Base-by-base conservation (phyloP, 768 basidiomycete species). In the Mycena epipterygia region DNA sequence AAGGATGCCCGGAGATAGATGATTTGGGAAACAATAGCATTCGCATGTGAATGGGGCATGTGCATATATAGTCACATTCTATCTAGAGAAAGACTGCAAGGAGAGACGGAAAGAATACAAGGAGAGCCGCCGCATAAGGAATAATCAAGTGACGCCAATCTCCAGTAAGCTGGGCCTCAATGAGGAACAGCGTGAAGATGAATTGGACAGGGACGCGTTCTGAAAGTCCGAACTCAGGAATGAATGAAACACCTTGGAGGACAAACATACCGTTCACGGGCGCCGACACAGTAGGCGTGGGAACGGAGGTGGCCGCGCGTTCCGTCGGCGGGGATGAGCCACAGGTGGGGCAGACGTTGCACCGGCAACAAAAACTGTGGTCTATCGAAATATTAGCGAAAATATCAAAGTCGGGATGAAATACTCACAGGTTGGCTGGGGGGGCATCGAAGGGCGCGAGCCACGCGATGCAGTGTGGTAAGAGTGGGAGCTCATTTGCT, bases 71-170 rank as follows among this genome's bases (percentile, higher is more conserved):
- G 6, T 64, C 33, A 32, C 23, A 46, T 46, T 19, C 39, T 59
- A 59, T 33, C 62, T 64, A 70, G 41, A 60, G 49, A 42, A 21
- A n/a, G n/a, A n/a, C n/a, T n/a, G n/a, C n/a, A n/a, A n/a, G n/a
- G n/a, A n/a, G n/a, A n/a, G n/a, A n/a, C n/a, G n/a, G n/a, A n/a
- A n/a, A 65, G 49, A 64, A 70, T 53, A 46, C 53, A 59, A 60
- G 19, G n/a, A 52, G 29, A 35, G 39, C 64, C 9, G 39, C 27
- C 21, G 46, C 63, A 27, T 70, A 70, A 37, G 68, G 68, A n/a
- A 70, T 25, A 23, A 64, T 32, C 55, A 59, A 53, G 39, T 32
- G 56, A 12, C 52, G 52, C 67, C 67, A 68, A 57, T 68, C 61
- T 56, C 67, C 67, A 12, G 33, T 48, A 41, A 68, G 33, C 53